Base-by-base conservation (phyloP, 768 basidiomycete genomes). In the Baorangia bicolor region DNA sequence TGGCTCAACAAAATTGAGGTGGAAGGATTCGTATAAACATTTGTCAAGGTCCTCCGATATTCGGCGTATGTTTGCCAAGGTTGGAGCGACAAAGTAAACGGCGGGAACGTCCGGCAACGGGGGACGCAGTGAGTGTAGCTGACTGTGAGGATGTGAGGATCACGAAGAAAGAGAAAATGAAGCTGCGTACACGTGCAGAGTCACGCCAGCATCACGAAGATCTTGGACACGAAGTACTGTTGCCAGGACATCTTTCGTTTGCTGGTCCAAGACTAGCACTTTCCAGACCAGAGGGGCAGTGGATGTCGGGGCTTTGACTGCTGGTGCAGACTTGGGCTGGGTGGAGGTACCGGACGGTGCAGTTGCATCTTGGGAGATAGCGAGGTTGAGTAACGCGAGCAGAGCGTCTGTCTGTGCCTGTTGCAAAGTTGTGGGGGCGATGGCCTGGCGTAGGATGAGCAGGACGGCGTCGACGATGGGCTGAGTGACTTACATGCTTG, bases 161-260 rank as follows among this genome's bases (percentile, higher is more conserved):
- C 40, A 38, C 23, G 27, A 45, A 55, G 18, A 11, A 43, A 45
- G 43, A 59, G 18, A 28, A 33, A 14, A 57, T 31, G 25, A 48
- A 33, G 50, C 25, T 51, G 76, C 92, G 64, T 77, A 98, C 95
- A 98, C 94, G 75, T 99, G 97, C 55, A 99, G 79, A 10, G 97
- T 99, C 39, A 99, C 94, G 31, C 97, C 97, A 46, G 92, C 91
- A 66, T 98, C 96, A 53, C 97, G 83, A 58, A 99, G 79, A 74
- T 98, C 97, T 72, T 98, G 95, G 8, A 99, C 97, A 51, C 95
- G 85, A 60, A 99, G 75, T 20, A 94, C 90, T 1, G 96, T 98
- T 16, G 97, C 97, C 35, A 99, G 80, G 21, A 98, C 87, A 70
- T 98, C 97, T 71, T 98, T 97, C 23, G 94, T 96, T 63, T 89